Evolutionary conservation across 495 filamentous ascomycete species (phyloP).

Genomic region (Evansstolkia leycettana): DNA sequence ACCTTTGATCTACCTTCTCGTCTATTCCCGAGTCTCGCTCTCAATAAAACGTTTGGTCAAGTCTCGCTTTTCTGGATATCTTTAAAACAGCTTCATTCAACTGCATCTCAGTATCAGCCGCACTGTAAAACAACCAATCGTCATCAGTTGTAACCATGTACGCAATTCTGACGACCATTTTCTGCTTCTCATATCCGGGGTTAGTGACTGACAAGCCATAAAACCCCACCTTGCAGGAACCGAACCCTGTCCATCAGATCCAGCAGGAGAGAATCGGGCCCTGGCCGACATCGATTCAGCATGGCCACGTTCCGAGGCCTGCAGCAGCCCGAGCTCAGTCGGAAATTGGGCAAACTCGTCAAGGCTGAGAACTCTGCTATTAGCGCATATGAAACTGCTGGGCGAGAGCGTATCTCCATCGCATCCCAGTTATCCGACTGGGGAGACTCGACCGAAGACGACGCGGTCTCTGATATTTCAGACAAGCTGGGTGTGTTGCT

Average conservation of each 20-base stretch:
- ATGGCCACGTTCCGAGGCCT: constrained; percentile 71
- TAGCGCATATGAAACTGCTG: constrained; percentile 68
- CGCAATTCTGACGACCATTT: background rate
- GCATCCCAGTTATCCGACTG: constrained; percentile 91
- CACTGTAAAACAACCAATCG: constrained; percentile 5
- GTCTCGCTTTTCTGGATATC: too few relatives aligned
- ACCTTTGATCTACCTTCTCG: too few relatives aligned
- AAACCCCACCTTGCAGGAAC: constrained; percentile 29
- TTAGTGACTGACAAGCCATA: background rate
- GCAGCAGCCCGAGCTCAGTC: constrained; percentile 72
- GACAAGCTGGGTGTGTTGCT: constrained; percentile 92
- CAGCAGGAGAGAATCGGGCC: constrained; percentile 23
- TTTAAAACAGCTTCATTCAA: too few relatives aligned
- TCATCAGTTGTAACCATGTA: constrained; percentile 13
- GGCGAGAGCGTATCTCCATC: constrained; percentile 66
- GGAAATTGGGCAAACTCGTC: constrained; percentile 77
- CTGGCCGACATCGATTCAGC: constrained; percentile 53
- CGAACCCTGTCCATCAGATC: constrained; percentile 50
- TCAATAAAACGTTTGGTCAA: too few relatives aligned
- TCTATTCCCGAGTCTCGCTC: too few relatives aligned
- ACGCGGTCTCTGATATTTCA: constrained; percentile 72
- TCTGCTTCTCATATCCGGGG: too few relatives aligned
- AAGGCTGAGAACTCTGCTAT: constrained; percentile 84
- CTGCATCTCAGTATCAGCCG: too few relatives aligned
- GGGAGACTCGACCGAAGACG: constrained; percentile 83